Conservation (phyloP, 2,329 filamentous ascomycete genomes). For the Blastomyces silverae region DNA sequence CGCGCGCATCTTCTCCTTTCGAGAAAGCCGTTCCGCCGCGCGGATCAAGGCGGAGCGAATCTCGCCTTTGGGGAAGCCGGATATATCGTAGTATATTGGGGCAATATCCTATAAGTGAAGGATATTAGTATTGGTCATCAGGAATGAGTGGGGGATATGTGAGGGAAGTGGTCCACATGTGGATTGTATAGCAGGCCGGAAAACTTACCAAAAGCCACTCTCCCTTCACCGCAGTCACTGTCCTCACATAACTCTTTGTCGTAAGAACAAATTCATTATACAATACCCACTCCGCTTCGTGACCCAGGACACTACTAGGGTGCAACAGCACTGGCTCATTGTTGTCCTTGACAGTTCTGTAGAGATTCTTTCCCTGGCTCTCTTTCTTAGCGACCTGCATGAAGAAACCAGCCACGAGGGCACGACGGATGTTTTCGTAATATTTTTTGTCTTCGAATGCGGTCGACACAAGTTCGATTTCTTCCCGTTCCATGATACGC, state of each 20-base stretch:
- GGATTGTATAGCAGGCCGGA: constrained; percentile 13
- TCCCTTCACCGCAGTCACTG: constrained; percentile 81
- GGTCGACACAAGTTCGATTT: constrained; percentile 78
- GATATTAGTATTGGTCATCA: constrained; percentile 5
- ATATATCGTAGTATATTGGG: constrained; percentile 82
- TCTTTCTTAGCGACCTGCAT: constrained; percentile 99
- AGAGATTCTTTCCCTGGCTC: constrained; percentile 70
- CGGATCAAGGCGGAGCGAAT: constrained; percentile 61
- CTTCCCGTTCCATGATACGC: constrained; percentile 92
- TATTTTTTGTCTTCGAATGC: constrained; percentile 94
- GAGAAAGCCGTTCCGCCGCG: constrained; percentile 49
- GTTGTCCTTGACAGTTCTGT: constrained; percentile 85
- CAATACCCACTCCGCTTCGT: constrained; percentile 91
- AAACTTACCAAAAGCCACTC: constrained; percentile 85
- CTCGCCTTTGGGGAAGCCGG: constrained; percentile 75
- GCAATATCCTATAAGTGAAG: constrained; percentile 66
- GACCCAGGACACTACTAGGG: constrained; percentile 79
- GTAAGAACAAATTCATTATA: constrained; percentile 99
- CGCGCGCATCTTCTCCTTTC: constrained; percentile 47
- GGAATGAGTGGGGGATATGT: background rate
- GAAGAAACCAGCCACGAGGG: constrained; percentile 91
- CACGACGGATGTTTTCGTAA: constrained; percentile 92
- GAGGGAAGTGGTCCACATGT: background rate
- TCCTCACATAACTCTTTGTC: constrained; percentile 95
- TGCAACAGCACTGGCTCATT: constrained; percentile 90